Evolutionary conservation across 2,329 filamentous ascomycete species (phyloP).

Genomic region (Blumeria hordei): DNA sequence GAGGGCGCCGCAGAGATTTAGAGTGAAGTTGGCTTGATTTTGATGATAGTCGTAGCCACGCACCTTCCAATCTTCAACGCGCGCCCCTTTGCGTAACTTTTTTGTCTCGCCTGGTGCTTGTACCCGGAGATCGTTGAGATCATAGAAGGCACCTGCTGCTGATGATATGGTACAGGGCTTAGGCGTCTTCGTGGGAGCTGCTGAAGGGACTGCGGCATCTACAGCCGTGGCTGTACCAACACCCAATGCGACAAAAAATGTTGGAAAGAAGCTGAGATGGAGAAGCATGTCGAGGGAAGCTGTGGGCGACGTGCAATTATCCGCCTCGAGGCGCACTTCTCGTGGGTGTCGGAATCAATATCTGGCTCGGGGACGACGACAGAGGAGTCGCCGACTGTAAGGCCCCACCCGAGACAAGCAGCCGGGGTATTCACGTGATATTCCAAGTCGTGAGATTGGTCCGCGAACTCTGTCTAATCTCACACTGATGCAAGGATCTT

Average conservation of each 20-base stretch:
- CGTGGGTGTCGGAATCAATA: too few relatives aligned
- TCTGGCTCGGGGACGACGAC: too few relatives aligned
- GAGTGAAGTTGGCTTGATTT: conserved; percentile 47
- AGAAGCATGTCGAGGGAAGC: background rate
- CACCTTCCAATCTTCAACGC: conserved; percentile 35
- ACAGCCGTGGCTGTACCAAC: too few relatives aligned
- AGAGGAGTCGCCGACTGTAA: too few relatives aligned
- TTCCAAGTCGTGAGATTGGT: too few relatives aligned
- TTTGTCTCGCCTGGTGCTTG: conserved; percentile 11
- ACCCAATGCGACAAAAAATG: too few relatives aligned
- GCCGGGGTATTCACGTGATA: too few relatives aligned
- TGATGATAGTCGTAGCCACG: conserved; percentile 44
- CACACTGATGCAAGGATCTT: too few relatives aligned
- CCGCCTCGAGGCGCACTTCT: too few relatives aligned
- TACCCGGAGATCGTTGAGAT: conserved; percentile 14
- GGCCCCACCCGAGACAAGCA: too few relatives aligned
- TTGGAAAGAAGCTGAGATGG: background rate
- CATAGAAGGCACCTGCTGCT: conserved; percentile 13
- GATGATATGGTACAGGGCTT: conserved; percentile 15
- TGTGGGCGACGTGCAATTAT: too few relatives aligned
- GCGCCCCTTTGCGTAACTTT: conserved; percentile 25
- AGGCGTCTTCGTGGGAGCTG: conserved; percentile 5
- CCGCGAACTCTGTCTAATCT: too few relatives aligned
- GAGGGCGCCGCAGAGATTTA: conserved; percentile 63
- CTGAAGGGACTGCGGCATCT: background rate